Base-by-base conservation (phyloP, 352 stramenopile species). In the Blastocystis sp. region DNA sequence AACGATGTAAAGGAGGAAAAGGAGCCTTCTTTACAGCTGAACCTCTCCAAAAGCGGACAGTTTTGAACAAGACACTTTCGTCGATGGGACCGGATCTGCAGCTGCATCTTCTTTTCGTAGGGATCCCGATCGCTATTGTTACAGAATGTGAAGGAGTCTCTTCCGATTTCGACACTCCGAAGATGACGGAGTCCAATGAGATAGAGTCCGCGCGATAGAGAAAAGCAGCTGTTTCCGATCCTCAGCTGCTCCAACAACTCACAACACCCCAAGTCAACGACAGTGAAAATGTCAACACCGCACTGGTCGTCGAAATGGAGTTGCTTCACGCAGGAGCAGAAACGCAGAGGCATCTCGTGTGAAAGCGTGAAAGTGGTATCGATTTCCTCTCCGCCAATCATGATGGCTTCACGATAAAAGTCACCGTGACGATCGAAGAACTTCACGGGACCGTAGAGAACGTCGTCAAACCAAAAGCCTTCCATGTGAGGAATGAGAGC, bases 221-320 rank as follows among this genome's bases (percentile, higher is more conserved):
- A 27, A 65, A 81, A 81, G 24, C 69, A 81, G 29, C 36, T n/a
- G 7, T 48, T 48, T 51, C 69, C 69, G n/a, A 81, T 81, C n/a
- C 24, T 27, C 1, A 81, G 48, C 9, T 38, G 32, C 14, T 49
- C 44, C 24, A 81, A 24, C 27, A 18, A 21, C 32, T 18, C 32
- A 42, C 16, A 42, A 51, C 34, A 27, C 14, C 16, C 42, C 32
- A 72, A 18, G n/a, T 72, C 61, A 42, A 72, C 36, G 42, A 9
- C 61, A 48, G n/a, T 44, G n/a, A 59, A 18, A 32, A 32, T 27
- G 11, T 59, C 11, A 3, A 11, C 32, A 32, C 51, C 51, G 11
- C 32, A 59, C n/a, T 59, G n/a, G 4, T 18, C n/a, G 4, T 59
- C 51, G 51, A 59, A 32, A 32, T 59, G 51, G 51, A 59, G 18